Conservation (phyloP, 352 stramenopile species). For the Blastocystis sp. region DNA sequence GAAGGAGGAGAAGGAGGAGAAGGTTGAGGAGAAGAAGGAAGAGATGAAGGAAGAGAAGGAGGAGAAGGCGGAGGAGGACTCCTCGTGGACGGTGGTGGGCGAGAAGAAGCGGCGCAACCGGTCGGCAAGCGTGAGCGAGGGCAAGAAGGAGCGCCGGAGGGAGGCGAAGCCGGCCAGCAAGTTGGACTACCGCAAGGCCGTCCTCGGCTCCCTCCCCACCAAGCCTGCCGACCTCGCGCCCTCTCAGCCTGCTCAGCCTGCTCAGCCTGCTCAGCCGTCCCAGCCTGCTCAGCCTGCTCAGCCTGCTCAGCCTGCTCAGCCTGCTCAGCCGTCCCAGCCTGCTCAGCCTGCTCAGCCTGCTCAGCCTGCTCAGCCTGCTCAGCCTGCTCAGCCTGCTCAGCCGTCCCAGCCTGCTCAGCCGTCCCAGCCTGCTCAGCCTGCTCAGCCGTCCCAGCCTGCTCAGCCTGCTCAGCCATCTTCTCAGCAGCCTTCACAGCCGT, state of each 20-base stretch:
- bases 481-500: background rate
- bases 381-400: background rate
- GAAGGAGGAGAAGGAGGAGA: background rate
- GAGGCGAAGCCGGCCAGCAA: background rate
- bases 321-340: too few species aligned
- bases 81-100: constrained; percentile 16
- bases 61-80: background rate
- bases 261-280: too few species aligned
- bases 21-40: background rate
- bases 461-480: too few species aligned
- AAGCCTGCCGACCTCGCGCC: background rate
- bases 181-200: constrained; percentile 16
- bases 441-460: background rate
- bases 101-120: constrained; percentile 9
- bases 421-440: too few species aligned
- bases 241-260: too few species aligned
- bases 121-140: background rate
- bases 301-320: too few species aligned
- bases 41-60: background rate
- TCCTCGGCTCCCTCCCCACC: background rate
- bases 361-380: too few species aligned
- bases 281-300: too few species aligned
- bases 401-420: background rate
- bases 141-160: background rate
- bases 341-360: too few species aligned